Base-by-base conservation (phyloP, 2,329 filamentous ascomycete species). In the Fusarium metavorans region DNA sequence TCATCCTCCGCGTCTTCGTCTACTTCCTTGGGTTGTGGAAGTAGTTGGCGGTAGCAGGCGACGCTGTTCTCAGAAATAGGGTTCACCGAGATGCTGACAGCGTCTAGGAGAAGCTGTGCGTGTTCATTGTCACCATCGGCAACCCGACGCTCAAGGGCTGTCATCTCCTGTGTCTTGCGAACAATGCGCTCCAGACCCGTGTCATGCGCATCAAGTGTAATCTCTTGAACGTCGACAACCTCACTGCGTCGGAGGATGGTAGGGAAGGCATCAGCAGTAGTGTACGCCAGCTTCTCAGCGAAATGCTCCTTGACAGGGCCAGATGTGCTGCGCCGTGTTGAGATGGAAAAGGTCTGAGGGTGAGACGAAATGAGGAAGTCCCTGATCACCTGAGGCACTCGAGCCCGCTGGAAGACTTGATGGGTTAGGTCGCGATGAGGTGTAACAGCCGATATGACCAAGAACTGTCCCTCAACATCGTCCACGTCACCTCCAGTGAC, bases 131-230 rank as follows among this genome's bases (percentile, higher is more conserved):
- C 94, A 6, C 93, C 93, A 25, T 94, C 92, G 1, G 87, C 84
- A 10, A 96, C 87, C 59, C 92, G 91, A 81, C 92, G 94, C 81
- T 97, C 95, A 1, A 98, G 86, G 1, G 88, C 84, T 2, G 90
- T 87, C 85, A 98, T 90, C 83, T 98, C 96, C 68, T 94, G 91
- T 1, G 96, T 97, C 86, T 98, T 98, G 68, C 95, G 91, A 77
- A 94, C 92, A 35, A 97, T 96, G 18, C 96, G 92, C 81, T 98
- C 96, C 70, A 98, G 87, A 0, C 93, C 96, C n/a, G 95, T 95
- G 82, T 98, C 93, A 68, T 97, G 87, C 8, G 95, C 92, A 35
- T 89, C 89, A 30, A 98, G 86, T 13, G 88, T 88, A 20, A 95
- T 82, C 58, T 92, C 92, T 20, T 92, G 89, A 1, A 89, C 87